Evolutionary conservation across 1,284 basidiomycete species (phyloP), one percentile per base, ranked within the genome.

Genomic region (Ceratobasidium theobromae): DNA sequence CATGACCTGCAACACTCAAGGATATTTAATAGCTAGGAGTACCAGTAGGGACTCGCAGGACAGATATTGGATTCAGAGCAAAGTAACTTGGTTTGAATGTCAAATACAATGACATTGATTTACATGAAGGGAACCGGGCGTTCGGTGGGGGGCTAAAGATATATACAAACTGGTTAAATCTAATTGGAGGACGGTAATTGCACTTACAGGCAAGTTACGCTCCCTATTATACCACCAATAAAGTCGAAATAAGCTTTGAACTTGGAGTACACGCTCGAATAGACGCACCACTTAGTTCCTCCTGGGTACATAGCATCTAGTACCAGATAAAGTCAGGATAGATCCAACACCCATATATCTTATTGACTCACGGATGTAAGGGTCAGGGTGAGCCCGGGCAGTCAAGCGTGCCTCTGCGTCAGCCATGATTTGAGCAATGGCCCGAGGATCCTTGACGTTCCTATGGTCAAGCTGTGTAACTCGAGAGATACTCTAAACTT

Each of bases 1-100:
- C 96, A 99, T 76, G 96, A 98, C 78, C 79, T 95, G 72, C 89
- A 97, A 75, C 96, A 98, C 78, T 95, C 94, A 38, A 82, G 95
- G 55, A 91, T 99, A 70, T 99, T 99, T 82, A 99, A 99, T 77
- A 91, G 89, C 77, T 90, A 67, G 69, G 41, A n/a, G n/a, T 32
- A 27, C 8, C 6, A 16, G 25, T 21, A 35, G 48, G 35, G n/a
- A 55, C 23, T 12, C 40, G 1, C n/a, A 40, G 38, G 21, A 32
- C 11, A 5, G 41, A 21, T 40, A 49, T 23, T 18, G 35, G 35
- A 8, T 38, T 38, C 9, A 16, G 35, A 49, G 35, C 18, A 41
- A 21, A 11, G 43, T 11, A 1, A 30, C 16, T 64, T 32, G 58
- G 46, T 52, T 51, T 52, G 33, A 52, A 52, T 23, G n/a, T 28